phyloP scores from a whole-genome alignment of 176 grass and related monocot species.

The Carex pumila region DNA sequence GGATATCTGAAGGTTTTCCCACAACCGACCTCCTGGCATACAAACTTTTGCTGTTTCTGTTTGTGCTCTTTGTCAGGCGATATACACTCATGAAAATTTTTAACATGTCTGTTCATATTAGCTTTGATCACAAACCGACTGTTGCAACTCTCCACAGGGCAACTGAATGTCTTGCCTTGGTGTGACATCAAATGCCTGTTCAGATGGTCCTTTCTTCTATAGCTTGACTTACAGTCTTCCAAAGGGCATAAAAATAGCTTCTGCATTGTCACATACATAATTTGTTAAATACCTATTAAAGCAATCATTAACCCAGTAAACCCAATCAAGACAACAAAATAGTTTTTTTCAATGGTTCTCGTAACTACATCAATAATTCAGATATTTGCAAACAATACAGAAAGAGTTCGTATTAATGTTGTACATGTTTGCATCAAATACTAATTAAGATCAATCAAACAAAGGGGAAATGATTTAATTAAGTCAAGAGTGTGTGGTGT shows the following conservation, averaged over 20 bases:
- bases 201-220: constrained; percentile 71
- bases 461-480: too few relatives aligned
- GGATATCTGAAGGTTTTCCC: constrained; percentile 56
- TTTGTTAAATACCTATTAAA: constrained; percentile 4
- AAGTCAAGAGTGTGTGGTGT: too few relatives aligned
- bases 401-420: background rate
- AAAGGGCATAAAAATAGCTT: constrained; percentile 49
- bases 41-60: constrained; percentile 30
- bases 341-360: background rate
- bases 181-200: constrained; percentile 58
- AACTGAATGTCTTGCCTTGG: constrained; percentile 52
- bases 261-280: constrained; percentile 32
- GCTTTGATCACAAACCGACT: constrained; percentile 48
- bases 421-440: background rate
- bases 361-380: background rate
- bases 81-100: constrained; percentile 35
- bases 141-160: constrained; percentile 49
- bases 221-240: constrained; percentile 45
- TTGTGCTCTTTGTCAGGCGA: constrained; percentile 19
- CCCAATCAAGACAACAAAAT: background rate
- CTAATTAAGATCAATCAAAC: background rate
- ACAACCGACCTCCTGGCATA: constrained; percentile 48
- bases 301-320: constrained; percentile 1
- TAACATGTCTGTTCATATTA: constrained; percentile 60
- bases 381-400: background rate